Base-by-base conservation (phyloP, 1,284 basidiomycete genomes). In the Ceratobasidium sp. region DNA sequence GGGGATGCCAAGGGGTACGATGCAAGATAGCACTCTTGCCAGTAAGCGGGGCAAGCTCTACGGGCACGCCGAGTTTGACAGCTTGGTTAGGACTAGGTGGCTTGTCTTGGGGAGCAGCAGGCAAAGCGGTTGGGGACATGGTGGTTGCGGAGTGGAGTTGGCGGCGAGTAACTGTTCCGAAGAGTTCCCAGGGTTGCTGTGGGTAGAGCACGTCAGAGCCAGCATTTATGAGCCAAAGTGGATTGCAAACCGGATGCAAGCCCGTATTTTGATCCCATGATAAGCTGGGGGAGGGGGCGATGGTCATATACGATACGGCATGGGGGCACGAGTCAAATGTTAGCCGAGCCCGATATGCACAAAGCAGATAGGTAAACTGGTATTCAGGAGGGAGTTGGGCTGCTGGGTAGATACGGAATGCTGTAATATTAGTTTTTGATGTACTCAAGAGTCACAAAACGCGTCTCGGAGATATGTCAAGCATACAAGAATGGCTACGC, bases 1-100 rank as follows among this genome's bases (percentile, higher is more conserved):
- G 92, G 7, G 91, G 93, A 41, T 82, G 86, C 90, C 90, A 93
- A 0, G 93, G 90, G 3, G 91, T 81, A 55, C 83, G 81, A 77
- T 84, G 83, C 8, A 84, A 77, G 67, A 84, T 83, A 7, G 79
- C 77, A 54, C 77, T 70, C 23, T 46, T 60, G 70, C 73, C 48
- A 16, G 60, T 57, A 48, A 79, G 48, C 41, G 67, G 65, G 71
- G 65, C 35, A 57, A 73, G 30, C 35, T 79, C n/a, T 33, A 67
- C 33, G 30, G 70, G 41, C n/a, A 76, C 55, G 23, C 79, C 77
- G 12, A 57, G 70, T 35, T 59, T 80, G n/a, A 60, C 33, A 16
- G 60, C 78, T 54, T 69, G 64, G 18, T 67, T 69, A 20, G 77
- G 64, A 5, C 46, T 35, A n/a, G 57, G 8, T 20, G 44, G 27